Conservation (phyloP, 2,329 filamentous ascomycete species). For the Bipolaris victoriae region DNA sequence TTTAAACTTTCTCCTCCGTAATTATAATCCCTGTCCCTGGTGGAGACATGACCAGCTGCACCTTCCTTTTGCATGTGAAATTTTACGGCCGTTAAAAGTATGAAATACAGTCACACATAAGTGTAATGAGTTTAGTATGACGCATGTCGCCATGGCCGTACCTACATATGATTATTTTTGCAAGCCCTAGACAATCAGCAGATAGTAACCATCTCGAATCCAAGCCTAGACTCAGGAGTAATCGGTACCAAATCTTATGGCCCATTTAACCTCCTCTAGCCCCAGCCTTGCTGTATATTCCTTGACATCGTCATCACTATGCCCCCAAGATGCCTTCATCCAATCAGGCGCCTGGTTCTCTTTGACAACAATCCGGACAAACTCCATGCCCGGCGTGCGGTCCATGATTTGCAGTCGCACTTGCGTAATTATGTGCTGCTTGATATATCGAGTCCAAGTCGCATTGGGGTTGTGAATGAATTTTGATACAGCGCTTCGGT, state of each 20-base stretch:
- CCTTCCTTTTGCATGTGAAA: background rate
- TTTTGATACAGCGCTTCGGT: background rate
- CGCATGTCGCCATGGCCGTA: too few species aligned
- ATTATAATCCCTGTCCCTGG: background rate
- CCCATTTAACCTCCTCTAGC: background rate
- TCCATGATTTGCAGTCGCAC: background rate
- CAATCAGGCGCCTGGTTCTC: background rate
- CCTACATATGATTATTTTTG: too few species aligned
- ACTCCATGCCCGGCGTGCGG: background rate
- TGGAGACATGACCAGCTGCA: background rate
- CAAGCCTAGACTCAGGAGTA: background rate
- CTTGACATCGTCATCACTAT: background rate
- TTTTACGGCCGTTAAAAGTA: background rate
- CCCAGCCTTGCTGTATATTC: background rate
- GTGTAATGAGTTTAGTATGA: too few species aligned
- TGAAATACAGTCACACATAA: background rate
- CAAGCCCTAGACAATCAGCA: too few species aligned
- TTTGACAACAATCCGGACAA: background rate
- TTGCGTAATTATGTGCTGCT: slow-evolving; percentile 7
- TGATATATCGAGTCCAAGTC: slow-evolving; percentile 3
- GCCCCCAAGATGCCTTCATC: background rate
- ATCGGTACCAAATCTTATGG: background rate
- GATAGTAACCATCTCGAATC: too few species aligned
- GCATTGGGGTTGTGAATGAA: background rate
- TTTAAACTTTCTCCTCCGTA: background rate